These are phyloP conservation scores for Zygosaccharomyces bailii DNA, from an alignment of 805 yeast species.

Conservation along the genomic window DNA sequence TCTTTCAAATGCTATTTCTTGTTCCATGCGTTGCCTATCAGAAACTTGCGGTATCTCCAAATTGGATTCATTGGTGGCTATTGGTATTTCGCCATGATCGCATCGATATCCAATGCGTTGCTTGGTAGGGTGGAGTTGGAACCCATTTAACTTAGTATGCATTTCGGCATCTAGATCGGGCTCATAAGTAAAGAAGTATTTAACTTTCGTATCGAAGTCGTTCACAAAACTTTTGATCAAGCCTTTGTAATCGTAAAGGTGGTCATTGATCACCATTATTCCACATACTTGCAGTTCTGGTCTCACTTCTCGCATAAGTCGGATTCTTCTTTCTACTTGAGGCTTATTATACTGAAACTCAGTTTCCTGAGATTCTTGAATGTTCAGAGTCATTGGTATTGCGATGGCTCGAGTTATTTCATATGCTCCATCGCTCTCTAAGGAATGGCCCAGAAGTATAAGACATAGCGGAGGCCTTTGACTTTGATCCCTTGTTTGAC, in stretches of 20 bases:
- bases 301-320: conserved; percentile 9
- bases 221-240: neutral
- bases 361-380: conserved; percentile 5
- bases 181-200: conserved; percentile 15
- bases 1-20: conserved; percentile 10
- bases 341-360: conserved; percentile 11
- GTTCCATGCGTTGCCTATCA: conserved; percentile 3
- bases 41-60: neutral
- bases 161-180: conserved; percentile 11
- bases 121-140: conserved; percentile 2
- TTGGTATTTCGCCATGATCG: neutral
- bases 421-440: neutral
- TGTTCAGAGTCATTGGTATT: conserved; percentile 10
- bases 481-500: neutral
- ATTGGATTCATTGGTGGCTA: neutral
- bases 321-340: conserved; percentile 10
- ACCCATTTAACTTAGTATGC: conserved; percentile 6
- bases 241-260: conserved; percentile 12
- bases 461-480: conserved; percentile 16
- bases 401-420: conserved; percentile 7
- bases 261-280: conserved; percentile 13
- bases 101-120: conserved; percentile 5
- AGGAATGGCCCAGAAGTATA: conserved; percentile 15
- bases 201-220: neutral
- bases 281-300: conserved; percentile 11